Evolutionary conservation across 176 grass and related monocot genomes (phyloP), one percentile per base, ranked within the genome.

Genomic region (Triticum turgidum): DNA sequence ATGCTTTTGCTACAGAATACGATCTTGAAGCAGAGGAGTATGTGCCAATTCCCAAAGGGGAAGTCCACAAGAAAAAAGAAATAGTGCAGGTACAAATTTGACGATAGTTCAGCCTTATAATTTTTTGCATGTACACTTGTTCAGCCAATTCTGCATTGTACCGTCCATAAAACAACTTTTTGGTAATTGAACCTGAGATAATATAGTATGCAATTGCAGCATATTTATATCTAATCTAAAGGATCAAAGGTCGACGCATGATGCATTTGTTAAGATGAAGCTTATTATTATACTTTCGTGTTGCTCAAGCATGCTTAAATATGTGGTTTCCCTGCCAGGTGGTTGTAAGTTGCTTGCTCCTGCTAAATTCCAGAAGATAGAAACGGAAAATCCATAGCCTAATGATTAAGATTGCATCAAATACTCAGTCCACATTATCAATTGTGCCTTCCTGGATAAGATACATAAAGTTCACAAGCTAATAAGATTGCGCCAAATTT

Each of bases 11-110:
- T 80, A 99, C 97, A 67, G 94, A 99, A 89, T 99, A 87, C 22
- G 97, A 99, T 91, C 94, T 99, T 80, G 97, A 99, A 87, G 97
- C 97, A 41, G 94, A 99, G 71, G 97, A 99, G 80, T 99, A 99
- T 90, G 97, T 99, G 67, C 97, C 94, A 34, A 94, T 99, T 80
- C 97, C 97, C 41, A 99, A 99, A 94, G 97, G 94, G 20, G 97
- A 99, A 79, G 97, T 99, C 63, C 90, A 90, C 73, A 99, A 99
- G 88, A 98, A 93, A 92, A 99, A 99, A 35, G 97, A 99, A 84
- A 90, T 99, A 49, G 94, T 96, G 14, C 97, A 99, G 93, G 97
- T 99, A 93, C n/a, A 20, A 27, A 12, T 73, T 63, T 71, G 8
- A 69, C 62, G 21, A 21, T 63, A 70, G 49, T 76, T 84, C 41